These are phyloP conservation scores for Amphichorda felina DNA, from an alignment of 2,329 filamentous ascomycete genomes.

Conservation along the genomic window DNA sequence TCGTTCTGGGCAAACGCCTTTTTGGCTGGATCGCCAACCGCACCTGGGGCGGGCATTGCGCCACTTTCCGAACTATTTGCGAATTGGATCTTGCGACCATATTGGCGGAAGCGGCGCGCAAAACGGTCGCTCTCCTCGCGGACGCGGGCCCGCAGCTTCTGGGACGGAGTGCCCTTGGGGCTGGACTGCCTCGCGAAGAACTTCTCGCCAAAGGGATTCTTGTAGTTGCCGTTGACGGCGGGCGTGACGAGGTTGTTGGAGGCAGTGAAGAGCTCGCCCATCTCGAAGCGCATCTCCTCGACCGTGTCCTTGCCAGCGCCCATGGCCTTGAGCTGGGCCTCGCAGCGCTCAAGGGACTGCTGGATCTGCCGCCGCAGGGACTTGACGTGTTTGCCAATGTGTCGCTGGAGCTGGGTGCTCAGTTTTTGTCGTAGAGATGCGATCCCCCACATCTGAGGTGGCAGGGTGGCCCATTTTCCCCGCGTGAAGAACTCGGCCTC, in stretches of 20 bases:
- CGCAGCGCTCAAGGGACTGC: slow-evolving; percentile 33
- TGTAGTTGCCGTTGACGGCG: slow-evolving; percentile 42
- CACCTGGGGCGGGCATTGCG: slow-evolving; percentile 14
- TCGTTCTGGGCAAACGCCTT: slow-evolving; percentile 34
- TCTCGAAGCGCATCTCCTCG: slow-evolving; percentile 40
- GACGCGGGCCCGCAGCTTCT: slow-evolving; percentile 37
- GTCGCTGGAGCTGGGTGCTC: slow-evolving; percentile 35
- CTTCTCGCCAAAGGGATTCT: slow-evolving; percentile 37
- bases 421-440: slow-evolving; percentile 33
- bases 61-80: slow-evolving; percentile 9
- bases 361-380: slow-evolving; percentile 37
- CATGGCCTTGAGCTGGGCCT: slow-evolving; percentile 35
- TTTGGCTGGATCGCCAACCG: slow-evolving; percentile 26
- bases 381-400: slow-evolving; percentile 40
- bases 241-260: slow-evolving; percentile 42
- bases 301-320: slow-evolving; percentile 38
- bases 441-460: slow-evolving; percentile 34
- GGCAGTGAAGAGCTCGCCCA: slow-evolving; percentile 38
- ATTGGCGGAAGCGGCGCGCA: slow-evolving; percentile 32
- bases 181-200: slow-evolving; percentile 38
- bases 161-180: slow-evolving; percentile 35
- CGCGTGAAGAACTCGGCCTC: slow-evolving; percentile 36
- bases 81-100: slow-evolving; percentile 37
- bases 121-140: slow-evolving; percentile 40
- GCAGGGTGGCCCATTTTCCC: slow-evolving; percentile 35